Conservation (phyloP, 2,329 filamentous ascomycete species). For the Aspergillus floridensis region DNA sequence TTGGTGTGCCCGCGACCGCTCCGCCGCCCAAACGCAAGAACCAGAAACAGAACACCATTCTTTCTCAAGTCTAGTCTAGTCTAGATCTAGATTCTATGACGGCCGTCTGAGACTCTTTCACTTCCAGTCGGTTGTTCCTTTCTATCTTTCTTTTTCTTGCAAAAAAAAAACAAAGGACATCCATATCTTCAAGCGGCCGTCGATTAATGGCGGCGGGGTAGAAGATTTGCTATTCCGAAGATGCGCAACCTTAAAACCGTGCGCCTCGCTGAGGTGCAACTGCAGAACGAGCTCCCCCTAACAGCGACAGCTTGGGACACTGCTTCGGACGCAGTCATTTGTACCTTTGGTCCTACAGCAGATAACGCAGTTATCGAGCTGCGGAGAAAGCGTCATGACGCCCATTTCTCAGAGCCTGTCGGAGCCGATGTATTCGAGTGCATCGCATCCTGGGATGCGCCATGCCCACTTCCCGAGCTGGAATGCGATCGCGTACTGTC, state of each 20-base stretch:
- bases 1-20: slow-evolving; percentile 2
- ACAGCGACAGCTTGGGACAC: slow-evolving; percentile 85
- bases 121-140: not conserved
- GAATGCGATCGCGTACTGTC: slow-evolving; percentile 71
- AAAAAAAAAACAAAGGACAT: not conserved
- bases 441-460: slow-evolving; percentile 87
- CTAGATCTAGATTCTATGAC: slow-evolving; percentile 3
- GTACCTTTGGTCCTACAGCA: slow-evolving; percentile 76
- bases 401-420: slow-evolving; percentile 40
- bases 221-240: slow-evolving; percentile 30
- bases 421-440: slow-evolving; percentile 42
- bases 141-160: slow-evolving; percentile 7
- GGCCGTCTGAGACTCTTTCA: not conserved
- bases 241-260: slow-evolving; percentile 91
- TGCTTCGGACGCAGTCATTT: slow-evolving; percentile 72
- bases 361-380: slow-evolving; percentile 72
- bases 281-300: slow-evolving; percentile 60
- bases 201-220: slow-evolving; percentile 39
- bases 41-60: slow-evolving; percentile 1
- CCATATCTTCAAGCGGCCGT: slow-evolving; percentile 13
- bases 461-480: slow-evolving; percentile 73
- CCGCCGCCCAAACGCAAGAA: slow-evolving; percentile 10
- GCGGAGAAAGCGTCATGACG: slow-evolving; percentile 47
- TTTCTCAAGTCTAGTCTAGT: not conserved
- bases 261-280: slow-evolving; percentile 64